Evolutionary conservation across 441 rosid species (phyloP), one percentile per base, ranked within the genome.

Genomic region (Populus hybrid): DNA sequence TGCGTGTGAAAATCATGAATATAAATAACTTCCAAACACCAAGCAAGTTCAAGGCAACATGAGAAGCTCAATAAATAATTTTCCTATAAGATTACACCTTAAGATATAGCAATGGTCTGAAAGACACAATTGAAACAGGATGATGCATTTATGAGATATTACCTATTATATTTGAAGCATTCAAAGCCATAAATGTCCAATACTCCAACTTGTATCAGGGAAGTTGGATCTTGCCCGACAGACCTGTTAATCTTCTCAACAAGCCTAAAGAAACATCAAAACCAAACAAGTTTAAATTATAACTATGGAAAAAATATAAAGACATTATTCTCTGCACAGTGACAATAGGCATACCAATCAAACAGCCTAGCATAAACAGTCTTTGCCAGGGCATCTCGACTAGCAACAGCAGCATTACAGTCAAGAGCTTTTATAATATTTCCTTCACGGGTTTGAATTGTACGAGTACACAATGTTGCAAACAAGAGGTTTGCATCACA

Each of bases 161-260:
- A 95, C 99, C 99, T 95, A 76, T 95, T 95, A 80, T 85, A 82
- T 78, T 88, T 90, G 75, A 95, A 95, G 88, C 99, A 91, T 80
- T 95, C 99, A 85, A 95, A 95, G 75, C 99, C 99, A 83, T 95
- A 95, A 79, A 95, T 95, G 87, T 95, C 99, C 85, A 95, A 83
- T 75, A 95, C 94, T 72, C 99, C 98, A 81, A 95, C 92, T 85
- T 92, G 96, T 26, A 87, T 78, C 82, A 73, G 81, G 16, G 99
- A 93, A 73, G 88, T 79, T 65, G 78, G 84, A 82, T 95, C 99
- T 86, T 95, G 99, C 78, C 98, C 97, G 73, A 93, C 98, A 69
- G 99, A 93, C 73, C 78, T 87, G 82, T 95, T 95, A 78, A 95
- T 88, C 88, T 92, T 95, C 69, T 92, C 91, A 81, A 95, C 99